Evolutionary conservation across 225 moss, liverwort and hornwort genomes (phyloP).

Genomic region (Bryoerythrophyllum caledonicum): DNA sequence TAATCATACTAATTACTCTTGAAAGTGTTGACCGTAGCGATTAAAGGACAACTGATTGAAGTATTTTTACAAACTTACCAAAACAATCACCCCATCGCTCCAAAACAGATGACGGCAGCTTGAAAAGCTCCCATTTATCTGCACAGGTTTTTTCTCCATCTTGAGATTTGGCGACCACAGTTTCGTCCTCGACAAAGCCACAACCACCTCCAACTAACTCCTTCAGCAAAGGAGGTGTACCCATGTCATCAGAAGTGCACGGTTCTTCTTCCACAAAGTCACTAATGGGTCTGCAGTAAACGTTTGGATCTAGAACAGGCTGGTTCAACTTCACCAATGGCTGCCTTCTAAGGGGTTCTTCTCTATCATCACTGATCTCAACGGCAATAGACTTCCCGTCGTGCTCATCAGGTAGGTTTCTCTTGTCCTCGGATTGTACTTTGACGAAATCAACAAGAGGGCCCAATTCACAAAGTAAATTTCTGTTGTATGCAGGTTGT

Average conservation of each 20-base stretch:
- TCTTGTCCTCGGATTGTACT: constrained; percentile 21
- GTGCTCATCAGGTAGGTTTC: constrained; percentile 17
- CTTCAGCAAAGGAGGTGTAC: constrained; percentile 52
- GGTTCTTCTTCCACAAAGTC: constrained; percentile 74
- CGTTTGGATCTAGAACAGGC: constrained; percentile 62
- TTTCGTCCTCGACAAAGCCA: constrained; percentile 23
- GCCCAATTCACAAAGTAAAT: constrained; percentile 73
- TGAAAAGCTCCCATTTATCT: constrained; percentile 73
- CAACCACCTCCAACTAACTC: constrained; percentile 27
- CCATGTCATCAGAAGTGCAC: constrained; percentile 44
- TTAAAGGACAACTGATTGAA: constrained; percentile 1
- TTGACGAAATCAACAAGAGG: constrained; percentile 53
- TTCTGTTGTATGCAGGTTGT: constrained; percentile 47
- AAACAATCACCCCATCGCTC: constrained; percentile 94
- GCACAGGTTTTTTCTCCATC: constrained; percentile 23
- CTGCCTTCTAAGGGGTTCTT: constrained; percentile 21
- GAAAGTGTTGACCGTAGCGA: constrained; percentile 7
- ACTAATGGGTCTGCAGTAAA: constrained; percentile 60
- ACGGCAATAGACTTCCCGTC: constrained; percentile 3
- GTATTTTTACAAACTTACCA: constrained; percentile 52
- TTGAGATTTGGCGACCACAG: constrained; percentile 27
- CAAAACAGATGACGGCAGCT: constrained; percentile 67
- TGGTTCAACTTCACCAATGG: constrained; percentile 64
- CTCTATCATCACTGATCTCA: constrained; percentile 14
- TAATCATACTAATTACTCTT: not conserved